Base-by-base conservation (phyloP, 2,329 filamentous ascomycete genomes). In the Periconia digitata region DNA sequence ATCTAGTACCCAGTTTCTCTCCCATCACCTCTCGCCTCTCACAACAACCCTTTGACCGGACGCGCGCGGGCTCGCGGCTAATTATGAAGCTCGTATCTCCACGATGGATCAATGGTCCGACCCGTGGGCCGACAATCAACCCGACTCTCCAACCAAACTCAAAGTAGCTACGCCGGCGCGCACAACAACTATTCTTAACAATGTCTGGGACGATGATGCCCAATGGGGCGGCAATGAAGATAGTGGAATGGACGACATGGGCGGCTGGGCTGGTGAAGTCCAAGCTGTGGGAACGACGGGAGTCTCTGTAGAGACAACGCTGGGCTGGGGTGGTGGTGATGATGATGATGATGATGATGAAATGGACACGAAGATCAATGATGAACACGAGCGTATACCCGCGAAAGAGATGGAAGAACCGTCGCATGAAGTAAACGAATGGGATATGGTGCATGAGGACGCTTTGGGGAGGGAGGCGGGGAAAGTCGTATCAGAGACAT, bases 31-130 rank as follows among this genome's bases (percentile, higher is more conserved):
- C n/a, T 32, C 27, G 12, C 27, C 27, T 10, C n/a, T 13, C n/a
- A 32, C 27, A 10, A 10, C 12, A 32, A 13, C 3, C n/a, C 8
- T 12, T 32, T 32, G 27, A 32, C 10, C 8, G 27, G n/a, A 5
- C 27, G 27, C 27, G 37, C 23, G 51, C 49, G 40, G 49, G 38
- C 12, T 40, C 38, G 38, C 38, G 24, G 38, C 43, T 61, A 67
- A 70, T 54, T 66, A 71, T 71, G 69, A 69, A 59, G 67, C 59
- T 54, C 62, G 50, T 54, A 47, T 44, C 50, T 47, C 51, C 53
- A 71, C 51, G 47, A 72, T 72, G 70, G 70, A 72, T 64, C 64
- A 71, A 56, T 72, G 70, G 70, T 66, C 67, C 55, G 70, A 72
- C 67, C 70, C 70, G 58, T 72, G 70, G 70, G 68, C 68, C 52